Base-by-base conservation (phyloP, 78 protist species). In the Ministeria vibrans region DNA sequence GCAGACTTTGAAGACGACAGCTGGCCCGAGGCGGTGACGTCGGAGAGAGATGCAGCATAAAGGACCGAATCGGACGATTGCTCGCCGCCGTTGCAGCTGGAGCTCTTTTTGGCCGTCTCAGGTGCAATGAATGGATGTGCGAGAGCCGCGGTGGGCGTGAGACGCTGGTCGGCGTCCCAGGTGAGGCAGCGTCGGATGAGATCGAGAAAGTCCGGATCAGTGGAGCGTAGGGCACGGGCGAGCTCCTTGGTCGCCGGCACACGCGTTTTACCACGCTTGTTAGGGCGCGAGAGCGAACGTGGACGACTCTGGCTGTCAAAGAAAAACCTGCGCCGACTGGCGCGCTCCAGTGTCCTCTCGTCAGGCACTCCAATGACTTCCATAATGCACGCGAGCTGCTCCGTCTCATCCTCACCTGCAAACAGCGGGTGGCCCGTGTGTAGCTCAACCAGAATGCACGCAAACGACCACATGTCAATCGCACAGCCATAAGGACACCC, bases 391-490 rank as follows among this genome's bases (percentile, higher is more conserved):
- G 66, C 66, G n/a, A 59, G 66, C 66, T 59, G 66, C 66, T 59
- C 66, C n/a, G 28, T 30, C n/a, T 59, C 66, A 30, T 59, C 28
- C 66, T 59, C 66, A n/a, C 96, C 98, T 0, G 98, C 95, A 73
- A 97, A 95, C 55, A 97, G 63, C 20, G 99, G 98, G 38, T 81
- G 55, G 3, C 98, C 97, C 41, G 90, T 92, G 81, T 51, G 86
- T 42, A 95, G 90, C 84, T 95, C 99, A 39, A 94, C 96, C 41
- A 95, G 90, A 69, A 97, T 90, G 83, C 98, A 94, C 1, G 99
- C 99, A 36, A 98, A 46, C 32, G 92, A 81, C 99, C 99, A 98
- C 90, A 97, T 92, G 90, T 98, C 99, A 49, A 98, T 97, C 27
- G 92, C 80, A 20, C 44, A 22, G 66, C 69, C 87, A 84, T 97